Evolutionary conservation across 2,329 filamentous ascomycete species (phyloP), one percentile per base, ranked within the genome.

Genomic region (Ophiostoma novo-ulmi): DNA sequence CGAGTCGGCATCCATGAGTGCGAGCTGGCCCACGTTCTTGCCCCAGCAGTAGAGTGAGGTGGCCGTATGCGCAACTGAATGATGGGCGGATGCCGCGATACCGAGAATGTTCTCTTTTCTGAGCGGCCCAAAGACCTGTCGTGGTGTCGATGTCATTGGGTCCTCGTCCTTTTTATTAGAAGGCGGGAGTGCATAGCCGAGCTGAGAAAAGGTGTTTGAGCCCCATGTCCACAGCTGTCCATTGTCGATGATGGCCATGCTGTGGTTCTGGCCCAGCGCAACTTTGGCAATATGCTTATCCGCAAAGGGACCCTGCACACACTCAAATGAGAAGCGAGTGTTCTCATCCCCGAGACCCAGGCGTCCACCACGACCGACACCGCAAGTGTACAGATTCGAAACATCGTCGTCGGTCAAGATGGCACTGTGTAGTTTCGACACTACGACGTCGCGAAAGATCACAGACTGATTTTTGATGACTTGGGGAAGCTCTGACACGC

Each of bases 201-300:
- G 84, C 78, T 98, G 94, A 1, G 90, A 93, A 77, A 88, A 89
- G 8, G 85, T 88, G 76, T 97, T 98, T 74, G 90, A 91, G 8
- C 95, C 95, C 95, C 95, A 99, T 1, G 93, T 95, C 83, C 92
- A 97, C 6, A 97, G 87, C 75, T 96, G 92, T n/a, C 95, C 94
- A 69, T 89, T 85, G n/a, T 89, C 89, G 3, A 92, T 91, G 6
- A 98, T 83, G 1, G 93, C 94, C 78, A 99, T 84, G 3, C 91
- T 92, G 78, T 99, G 95, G 74, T 97, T 95, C 77, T 96, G 92
- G 0, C 95, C 95, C 3, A 99, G 84, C 1, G 93, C 93, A 66
- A 97, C 85, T n/a, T 88, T 87, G 2, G 86, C 82, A 5, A 97
- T 85, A 75, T 88, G 91, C 78, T 89, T 94, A 69, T 92, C 90